Evolutionary conservation across 805 yeast species (phyloP).

Genomic region (Metschnikowia reukaufii): DNA sequence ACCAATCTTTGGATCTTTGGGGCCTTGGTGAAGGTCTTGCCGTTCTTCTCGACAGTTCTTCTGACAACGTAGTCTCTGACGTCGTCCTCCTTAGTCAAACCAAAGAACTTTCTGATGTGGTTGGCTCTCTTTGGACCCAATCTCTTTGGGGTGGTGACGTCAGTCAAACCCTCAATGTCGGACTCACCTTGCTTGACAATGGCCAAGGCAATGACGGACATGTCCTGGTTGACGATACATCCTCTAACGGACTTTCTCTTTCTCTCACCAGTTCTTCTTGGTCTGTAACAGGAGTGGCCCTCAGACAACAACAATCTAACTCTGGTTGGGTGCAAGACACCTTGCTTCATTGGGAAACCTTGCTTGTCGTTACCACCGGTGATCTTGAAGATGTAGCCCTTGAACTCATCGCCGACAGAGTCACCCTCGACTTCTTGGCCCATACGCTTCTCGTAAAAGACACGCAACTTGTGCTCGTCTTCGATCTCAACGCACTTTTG

Average conservation of each 20-base stretch:
- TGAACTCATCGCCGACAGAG: constrained; percentile 97
- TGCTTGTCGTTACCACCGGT: constrained; percentile 99
- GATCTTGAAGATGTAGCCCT: constrained; percentile 98
- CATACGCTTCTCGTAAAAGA: constrained; percentile 98
- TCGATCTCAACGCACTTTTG: constrained; percentile 97
- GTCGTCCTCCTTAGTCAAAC: constrained; percentile 92
- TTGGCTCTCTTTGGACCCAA: constrained; percentile 99
- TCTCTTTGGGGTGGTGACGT: constrained; percentile 94
- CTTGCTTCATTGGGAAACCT: constrained; percentile 99
- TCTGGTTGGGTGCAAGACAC: constrained; percentile 99
- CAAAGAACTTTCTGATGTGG: constrained; percentile 99
- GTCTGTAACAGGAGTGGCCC: constrained; percentile 99
- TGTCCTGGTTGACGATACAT: constrained; percentile 96
- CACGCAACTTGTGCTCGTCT: constrained; percentile 98
- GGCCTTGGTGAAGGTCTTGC: constrained; percentile 98
- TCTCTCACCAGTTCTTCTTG: constrained; percentile 99
- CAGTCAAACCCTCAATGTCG: constrained; percentile 95
- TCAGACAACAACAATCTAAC: constrained; percentile 91
- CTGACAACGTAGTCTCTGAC: constrained; percentile 85
- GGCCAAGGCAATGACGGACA: constrained; percentile 91
- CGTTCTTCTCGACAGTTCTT: constrained; percentile 98
- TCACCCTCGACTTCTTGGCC: constrained; percentile 99
- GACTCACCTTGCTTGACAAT: constrained; percentile 96
- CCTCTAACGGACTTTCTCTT: constrained; percentile 99
- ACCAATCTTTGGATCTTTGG: constrained; percentile 99